phyloP scores from a whole-genome alignment of 2,329 filamentous ascomycete genomes.

The Phaeosphaeria sp. region DNA sequence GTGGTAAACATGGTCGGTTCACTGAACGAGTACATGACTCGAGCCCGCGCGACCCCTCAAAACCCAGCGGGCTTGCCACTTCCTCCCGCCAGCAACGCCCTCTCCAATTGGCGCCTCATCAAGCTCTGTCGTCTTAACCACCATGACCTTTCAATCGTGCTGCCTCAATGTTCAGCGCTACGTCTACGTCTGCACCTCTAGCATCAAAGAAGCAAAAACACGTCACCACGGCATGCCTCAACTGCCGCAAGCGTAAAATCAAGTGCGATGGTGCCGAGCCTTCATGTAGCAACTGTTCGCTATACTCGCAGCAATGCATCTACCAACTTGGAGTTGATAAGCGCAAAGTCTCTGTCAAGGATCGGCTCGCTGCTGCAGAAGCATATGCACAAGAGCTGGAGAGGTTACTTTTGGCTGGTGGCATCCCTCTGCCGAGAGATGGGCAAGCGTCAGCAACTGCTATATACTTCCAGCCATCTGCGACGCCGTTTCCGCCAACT shows the following conservation, averaged over 20 bases:
- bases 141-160: not conserved
- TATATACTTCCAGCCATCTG: conserved; percentile 1
- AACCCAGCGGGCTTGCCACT: not conserved
- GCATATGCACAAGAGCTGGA: conserved; percentile 3
- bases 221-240: conserved; percentile 1
- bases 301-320: conserved; percentile 1
- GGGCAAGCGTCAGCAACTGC: conserved; percentile 1
- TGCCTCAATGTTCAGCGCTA: conserved; percentile 1
- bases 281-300: conserved; percentile 1
- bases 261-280: conserved; percentile 1
- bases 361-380: conserved; percentile 1
- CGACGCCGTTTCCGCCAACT: not conserved
- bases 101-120: not conserved
- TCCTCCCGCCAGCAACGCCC: conserved; percentile 1
- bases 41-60: not conserved
- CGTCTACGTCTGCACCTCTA: not conserved
- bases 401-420: not conserved
- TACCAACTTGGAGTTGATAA: conserved; percentile 1
- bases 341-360: conserved; percentile 1
- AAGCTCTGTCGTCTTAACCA: conserved; percentile 1
- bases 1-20: not conserved
- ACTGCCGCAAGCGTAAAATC: conserved; percentile 1
- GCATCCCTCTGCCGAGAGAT: not conserved
- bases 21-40: conserved; percentile 1
- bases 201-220: conserved; percentile 1